Percentiles rank a stretch among this genome's conserved stretches.
phyloP scores from a whole-genome alignment of 129 eudicot genomes.

The Centella asiatica region DNA sequence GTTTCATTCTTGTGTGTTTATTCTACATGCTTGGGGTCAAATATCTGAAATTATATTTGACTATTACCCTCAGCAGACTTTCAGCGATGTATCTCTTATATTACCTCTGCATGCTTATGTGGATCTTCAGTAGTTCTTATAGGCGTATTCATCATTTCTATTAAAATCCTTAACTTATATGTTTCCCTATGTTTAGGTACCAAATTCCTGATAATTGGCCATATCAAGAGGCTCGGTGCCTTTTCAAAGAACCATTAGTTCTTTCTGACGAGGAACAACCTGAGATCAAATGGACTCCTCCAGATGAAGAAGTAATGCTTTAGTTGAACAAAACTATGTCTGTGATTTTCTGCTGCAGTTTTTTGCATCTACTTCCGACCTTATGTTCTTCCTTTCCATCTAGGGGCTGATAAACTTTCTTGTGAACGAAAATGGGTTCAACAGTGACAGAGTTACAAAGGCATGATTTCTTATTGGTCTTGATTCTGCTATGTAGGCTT shows the following conservation, averaged over 20 bases:
- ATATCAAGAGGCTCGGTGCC: slow-evolving; percentile 75
- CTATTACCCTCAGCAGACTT: too few species aligned
- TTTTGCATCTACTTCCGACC: neutral
- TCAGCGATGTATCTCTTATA: too few species aligned
- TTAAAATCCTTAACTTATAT: neutral
- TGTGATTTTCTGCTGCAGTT: neutral
- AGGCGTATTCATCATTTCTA: neutral
- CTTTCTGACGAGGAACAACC: slow-evolving; percentile 54
- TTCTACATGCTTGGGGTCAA: too few species aligned
- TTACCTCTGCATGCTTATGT: neutral
- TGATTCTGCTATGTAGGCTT: neutral
- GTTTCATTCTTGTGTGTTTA: too few species aligned
- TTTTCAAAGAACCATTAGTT: slow-evolving; percentile 82
- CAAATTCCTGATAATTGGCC: slow-evolving; percentile 95
- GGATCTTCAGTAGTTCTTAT: neutral
- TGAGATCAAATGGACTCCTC: slow-evolving; percentile 83
- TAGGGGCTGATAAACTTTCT: slow-evolving; percentile 84
- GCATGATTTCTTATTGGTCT: slow-evolving; percentile 18
- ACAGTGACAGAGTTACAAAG: slow-evolving; percentile 75
- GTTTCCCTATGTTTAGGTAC: slow-evolving; percentile 37
- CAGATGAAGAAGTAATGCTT: slow-evolving; percentile 82
- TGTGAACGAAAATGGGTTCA: slow-evolving; percentile 93
- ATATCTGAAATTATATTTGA: too few species aligned
- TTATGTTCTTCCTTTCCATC: slow-evolving; percentile 8
- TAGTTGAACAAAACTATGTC: neutral